Conservation (phyloP, 31 red algal genomes). For the Odonthalia washingtoniensis region DNA sequence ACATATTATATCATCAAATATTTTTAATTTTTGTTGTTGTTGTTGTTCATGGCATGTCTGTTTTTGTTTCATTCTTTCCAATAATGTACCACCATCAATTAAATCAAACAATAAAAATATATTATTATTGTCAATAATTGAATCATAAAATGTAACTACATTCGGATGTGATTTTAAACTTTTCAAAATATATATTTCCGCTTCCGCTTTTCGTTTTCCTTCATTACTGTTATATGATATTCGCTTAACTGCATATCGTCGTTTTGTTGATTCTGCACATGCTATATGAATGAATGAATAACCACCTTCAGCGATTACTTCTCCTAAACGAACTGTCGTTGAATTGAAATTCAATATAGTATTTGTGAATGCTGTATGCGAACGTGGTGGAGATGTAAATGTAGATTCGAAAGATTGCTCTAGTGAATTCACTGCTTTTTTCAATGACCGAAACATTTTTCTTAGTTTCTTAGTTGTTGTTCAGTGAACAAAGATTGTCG, state of each 20-base stretch:
- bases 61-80: conserved; percentile 40
- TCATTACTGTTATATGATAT: conserved; percentile 47
- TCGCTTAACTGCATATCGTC: conserved; percentile 77
- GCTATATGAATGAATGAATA: conserved; percentile 79
- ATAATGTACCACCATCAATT: conserved; percentile 75
- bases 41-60: not conserved
- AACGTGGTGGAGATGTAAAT: conserved; percentile 43
- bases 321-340: conserved; percentile 53
- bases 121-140: conserved; percentile 22
- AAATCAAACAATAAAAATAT: conserved; percentile 76
- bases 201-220: conserved; percentile 26
- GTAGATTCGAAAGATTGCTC: conserved; percentile 41
- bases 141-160: conserved; percentile 72
- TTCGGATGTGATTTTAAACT: conserved; percentile 72
- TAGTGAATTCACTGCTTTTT: conserved; percentile 59
- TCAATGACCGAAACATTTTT: conserved; percentile 61
- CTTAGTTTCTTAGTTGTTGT: too few species aligned
- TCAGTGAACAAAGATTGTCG: too few species aligned
- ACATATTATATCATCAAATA: conserved; percentile 53
- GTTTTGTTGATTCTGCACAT: conserved; percentile 10
- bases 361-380: conserved; percentile 58
- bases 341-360: conserved; percentile 40
- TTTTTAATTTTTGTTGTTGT: conserved; percentile 7
- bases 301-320: conserved; percentile 77
- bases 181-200: conserved; percentile 67